Evolutionary conservation across 352 stramenopile genomes (phyloP), one percentile per base, ranked within the genome.

Genomic region (Bremia lactucae): DNA sequence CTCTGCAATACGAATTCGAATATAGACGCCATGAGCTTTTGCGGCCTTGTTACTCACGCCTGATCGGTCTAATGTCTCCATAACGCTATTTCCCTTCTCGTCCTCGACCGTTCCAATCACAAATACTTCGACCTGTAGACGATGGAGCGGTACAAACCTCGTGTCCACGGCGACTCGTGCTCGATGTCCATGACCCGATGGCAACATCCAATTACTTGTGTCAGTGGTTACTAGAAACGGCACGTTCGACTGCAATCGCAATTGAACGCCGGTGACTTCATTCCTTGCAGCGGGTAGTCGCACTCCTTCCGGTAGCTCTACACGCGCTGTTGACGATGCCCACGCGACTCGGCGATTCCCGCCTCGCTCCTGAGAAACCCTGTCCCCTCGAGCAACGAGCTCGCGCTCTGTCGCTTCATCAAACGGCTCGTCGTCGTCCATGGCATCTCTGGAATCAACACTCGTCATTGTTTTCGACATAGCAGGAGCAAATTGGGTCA

Each of bases 61-160:
- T 1, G 47, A 47, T 0, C 55, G 59, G 14, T 81, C 62, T 14
- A 88, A 31, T 4, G 54, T 76, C 46, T 88, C 76, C 69, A 85
- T 83, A 9, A 69, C 56, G 14, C 56, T 26, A 35, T 82, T 58
- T 5, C 56, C 55, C 34, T 59, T 65, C 40, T 88, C 76, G 39
- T 85, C 72, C 37, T 79, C 46, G 10, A 88, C 73, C 36, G 57
- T 63, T 7, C 72, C 74, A 19, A 88, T 53, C 8, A 83, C 33
- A 20, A 85, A 79, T 8, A 50, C 14, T 39, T 86, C 64, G 2
- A 82, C 44, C 18, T 68, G 54, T 11, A 88, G 26, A 21, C 55
- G 31, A 36, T 67, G 18, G 3, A 67, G 68, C 1, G 75, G 72
- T 0, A 83, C 52, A 19, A 82, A 85, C 16, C 68, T 48, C 24